Conservation (phyloP, 805 yeast genomes). For the Wickerhamomyces silvicola region DNA sequence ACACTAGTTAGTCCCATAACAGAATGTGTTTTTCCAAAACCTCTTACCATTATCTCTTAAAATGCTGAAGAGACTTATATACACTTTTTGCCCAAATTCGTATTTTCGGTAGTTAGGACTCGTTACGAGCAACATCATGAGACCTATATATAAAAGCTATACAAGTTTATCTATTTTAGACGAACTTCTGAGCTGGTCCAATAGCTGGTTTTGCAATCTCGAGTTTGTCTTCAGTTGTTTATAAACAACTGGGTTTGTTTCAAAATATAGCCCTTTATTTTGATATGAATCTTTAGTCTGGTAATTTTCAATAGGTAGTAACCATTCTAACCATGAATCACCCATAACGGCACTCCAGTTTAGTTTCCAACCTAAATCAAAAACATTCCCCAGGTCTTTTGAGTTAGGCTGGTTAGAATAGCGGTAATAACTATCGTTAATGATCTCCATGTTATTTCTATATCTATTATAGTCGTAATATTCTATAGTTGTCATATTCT, state of each 20-base stretch:
- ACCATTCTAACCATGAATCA: conserved; percentile 53
- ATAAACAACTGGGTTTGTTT: conserved; percentile 36
- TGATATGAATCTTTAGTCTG: conserved; percentile 23
- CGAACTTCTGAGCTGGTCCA: conserved; percentile 1
- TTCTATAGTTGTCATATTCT: conserved; percentile 80
- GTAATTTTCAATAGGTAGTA: conserved; percentile 47
- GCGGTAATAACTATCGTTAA: conserved; percentile 29
- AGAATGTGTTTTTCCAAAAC: no score
- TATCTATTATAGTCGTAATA: conserved; percentile 49
- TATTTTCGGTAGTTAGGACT: no score
- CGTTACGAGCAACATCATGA: no score
- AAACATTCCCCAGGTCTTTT: conserved; percentile 54
- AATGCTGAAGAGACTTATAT: no score
- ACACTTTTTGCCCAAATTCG: no score
- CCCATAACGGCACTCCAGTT: conserved; percentile 83
- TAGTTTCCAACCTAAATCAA: conserved; percentile 56
- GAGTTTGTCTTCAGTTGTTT: conserved; percentile 35
- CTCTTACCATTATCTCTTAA: no score
- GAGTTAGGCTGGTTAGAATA: conserved; percentile 38
- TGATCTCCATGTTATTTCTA: conserved; percentile 30
- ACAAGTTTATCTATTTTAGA: no score
- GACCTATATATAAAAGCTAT: no score
- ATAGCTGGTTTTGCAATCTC: conserved; percentile 34
- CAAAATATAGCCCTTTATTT: conserved; percentile 47
- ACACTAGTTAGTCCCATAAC: no score